These are phyloP conservation scores for Aspergillus ellipticus DNA, from an alignment of 495 filamentous ascomycete genomes.

Conservation along the genomic window DNA sequence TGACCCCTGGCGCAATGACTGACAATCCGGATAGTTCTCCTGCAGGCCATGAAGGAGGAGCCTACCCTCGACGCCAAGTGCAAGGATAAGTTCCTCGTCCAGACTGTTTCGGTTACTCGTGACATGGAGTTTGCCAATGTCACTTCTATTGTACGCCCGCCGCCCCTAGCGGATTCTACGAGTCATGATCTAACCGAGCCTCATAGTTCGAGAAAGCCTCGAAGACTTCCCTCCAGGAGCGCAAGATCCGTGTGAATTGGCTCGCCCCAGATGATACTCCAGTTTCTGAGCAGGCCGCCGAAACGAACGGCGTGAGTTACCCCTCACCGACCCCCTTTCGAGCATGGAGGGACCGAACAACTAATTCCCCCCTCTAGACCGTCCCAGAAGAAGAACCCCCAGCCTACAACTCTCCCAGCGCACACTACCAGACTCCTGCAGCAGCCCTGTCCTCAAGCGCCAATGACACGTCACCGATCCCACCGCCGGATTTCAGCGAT, in stretches of 20 bases:
- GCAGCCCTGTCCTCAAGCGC: conserved; percentile 30
- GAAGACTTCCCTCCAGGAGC: conserved; percentile 77
- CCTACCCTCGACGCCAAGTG: conserved; percentile 81
- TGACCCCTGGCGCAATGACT: conserved; percentile 1
- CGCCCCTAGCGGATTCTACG: background rate
- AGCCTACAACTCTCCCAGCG: conserved; percentile 54
- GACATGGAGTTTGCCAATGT: conserved; percentile 81
- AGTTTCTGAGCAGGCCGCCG: conserved; percentile 35
- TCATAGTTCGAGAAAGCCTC: conserved; percentile 64
- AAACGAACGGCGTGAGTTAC: conserved; percentile 46
- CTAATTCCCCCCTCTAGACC: conserved; percentile 12
- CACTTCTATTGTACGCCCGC: conserved; percentile 67
- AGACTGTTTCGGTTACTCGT: conserved; percentile 79
- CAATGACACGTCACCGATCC: conserved; percentile 34
- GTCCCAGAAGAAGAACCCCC: conserved; percentile 47
- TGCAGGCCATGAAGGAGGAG: conserved; percentile 97
- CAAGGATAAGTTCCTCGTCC: conserved; percentile 97
- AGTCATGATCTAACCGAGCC: conserved; percentile 15
- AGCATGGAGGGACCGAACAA: background rate
- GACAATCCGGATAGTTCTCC: conserved; percentile 59
- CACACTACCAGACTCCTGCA: conserved; percentile 48
- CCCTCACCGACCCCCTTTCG: conserved; percentile 1
- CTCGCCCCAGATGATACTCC: conserved; percentile 54
- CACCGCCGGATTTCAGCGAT: conserved; percentile 42
- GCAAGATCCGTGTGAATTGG: conserved; percentile 92